Percentiles rank a stretch among this genome's conserved stretches.
phyloP scores from a whole-genome alignment of 2,329 filamentous ascomycete genomes.

The Trichoderma endophyticum region DNA sequence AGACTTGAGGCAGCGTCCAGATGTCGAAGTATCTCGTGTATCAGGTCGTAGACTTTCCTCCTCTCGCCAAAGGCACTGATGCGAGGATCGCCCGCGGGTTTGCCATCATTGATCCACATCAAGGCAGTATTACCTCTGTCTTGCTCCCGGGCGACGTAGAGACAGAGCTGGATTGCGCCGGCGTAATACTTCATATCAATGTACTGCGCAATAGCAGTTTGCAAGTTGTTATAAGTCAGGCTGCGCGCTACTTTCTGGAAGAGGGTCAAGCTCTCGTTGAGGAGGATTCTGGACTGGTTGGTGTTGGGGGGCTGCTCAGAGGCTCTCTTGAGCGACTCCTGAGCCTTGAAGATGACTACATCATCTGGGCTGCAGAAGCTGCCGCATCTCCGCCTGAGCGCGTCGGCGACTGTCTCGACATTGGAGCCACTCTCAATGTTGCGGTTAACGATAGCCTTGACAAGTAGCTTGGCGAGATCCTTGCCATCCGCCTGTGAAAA shows the following conservation, averaged over 20 bases:
- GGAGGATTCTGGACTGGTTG: constrained; percentile 70
- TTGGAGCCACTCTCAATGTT: constrained; percentile 97
- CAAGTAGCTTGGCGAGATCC: constrained; percentile 86
- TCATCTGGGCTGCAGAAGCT: constrained; percentile 98
- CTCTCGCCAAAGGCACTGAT: constrained; percentile 65
- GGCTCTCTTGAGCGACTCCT: constrained; percentile 88
- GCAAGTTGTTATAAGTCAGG: constrained; percentile 75
- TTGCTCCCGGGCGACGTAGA: constrained; percentile 77
- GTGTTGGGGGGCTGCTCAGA: constrained; percentile 72
- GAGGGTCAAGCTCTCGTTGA: constrained; percentile 84
- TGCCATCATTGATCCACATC: constrained; percentile 82
- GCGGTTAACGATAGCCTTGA: constrained; percentile 96
- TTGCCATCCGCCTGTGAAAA: constrained; percentile 78
- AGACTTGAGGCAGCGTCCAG: constrained; percentile 69
- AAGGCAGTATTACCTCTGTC: constrained; percentile 85
- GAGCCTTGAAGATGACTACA: constrained; percentile 96
- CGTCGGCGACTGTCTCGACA: constrained; percentile 94
- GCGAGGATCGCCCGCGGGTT: constrained; percentile 68
- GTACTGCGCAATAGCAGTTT: constrained; percentile 75
- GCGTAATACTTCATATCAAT: constrained; percentile 83
- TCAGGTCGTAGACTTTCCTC: constrained; percentile 78
- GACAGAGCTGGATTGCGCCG: constrained; percentile 82
- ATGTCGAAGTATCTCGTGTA: constrained; percentile 74
- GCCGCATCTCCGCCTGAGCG: constrained; percentile 85
- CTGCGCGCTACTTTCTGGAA: constrained; percentile 87